These are phyloP conservation scores for Ochromonas danica DNA, from an alignment of 108 stramenopile genomes.

Conservation along the genomic window DNA sequence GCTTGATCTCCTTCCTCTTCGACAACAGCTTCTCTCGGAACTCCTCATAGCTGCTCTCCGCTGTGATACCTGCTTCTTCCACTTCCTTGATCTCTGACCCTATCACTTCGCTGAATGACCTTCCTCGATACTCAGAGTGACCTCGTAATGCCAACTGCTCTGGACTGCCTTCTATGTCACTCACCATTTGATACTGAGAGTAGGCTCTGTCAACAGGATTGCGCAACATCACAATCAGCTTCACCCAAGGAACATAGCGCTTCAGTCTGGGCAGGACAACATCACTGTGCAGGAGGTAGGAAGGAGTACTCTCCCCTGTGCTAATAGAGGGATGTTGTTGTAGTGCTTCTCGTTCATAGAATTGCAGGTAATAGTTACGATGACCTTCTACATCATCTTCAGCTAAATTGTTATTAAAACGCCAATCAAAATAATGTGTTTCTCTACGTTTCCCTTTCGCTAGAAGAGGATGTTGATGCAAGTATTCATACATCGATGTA, in stretches of 20 bases:
- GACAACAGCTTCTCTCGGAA: neutral
- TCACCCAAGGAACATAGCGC: conserved; percentile 56
- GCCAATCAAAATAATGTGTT: conserved; percentile 95
- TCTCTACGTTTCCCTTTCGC: conserved; percentile 74
- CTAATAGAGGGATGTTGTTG: conserved; percentile 65
- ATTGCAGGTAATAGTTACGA: conserved; percentile 62
- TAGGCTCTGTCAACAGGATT: conserved; percentile 83
- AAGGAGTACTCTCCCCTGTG: conserved; percentile 93
- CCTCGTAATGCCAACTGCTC: conserved; percentile 75
- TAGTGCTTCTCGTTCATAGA: conserved; percentile 70
- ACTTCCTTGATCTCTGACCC: conserved; percentile 64
- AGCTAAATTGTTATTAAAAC: conserved; percentile 46
- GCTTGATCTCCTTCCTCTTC: no score
- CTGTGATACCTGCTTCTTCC: neutral
- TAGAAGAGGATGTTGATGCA: conserved; percentile 84
- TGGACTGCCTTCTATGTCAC: conserved; percentile 69
- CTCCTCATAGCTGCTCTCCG: neutral
- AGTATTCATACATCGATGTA: conserved; percentile 85
- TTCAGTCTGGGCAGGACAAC: conserved; percentile 83
- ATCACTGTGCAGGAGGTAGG: conserved; percentile 79
- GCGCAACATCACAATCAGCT: conserved; percentile 83
- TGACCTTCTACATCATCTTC: conserved; percentile 47
- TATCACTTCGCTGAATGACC: conserved; percentile 76
- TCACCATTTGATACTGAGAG: conserved; percentile 92
- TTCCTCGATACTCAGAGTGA: conserved; percentile 65